Percentiles rank a stretch among this genome's conserved stretches.
Evolutionary conservation across 371 early-diverging fungal species (phyloP).

Genomic region (Actinomortierella ambigua): DNA sequence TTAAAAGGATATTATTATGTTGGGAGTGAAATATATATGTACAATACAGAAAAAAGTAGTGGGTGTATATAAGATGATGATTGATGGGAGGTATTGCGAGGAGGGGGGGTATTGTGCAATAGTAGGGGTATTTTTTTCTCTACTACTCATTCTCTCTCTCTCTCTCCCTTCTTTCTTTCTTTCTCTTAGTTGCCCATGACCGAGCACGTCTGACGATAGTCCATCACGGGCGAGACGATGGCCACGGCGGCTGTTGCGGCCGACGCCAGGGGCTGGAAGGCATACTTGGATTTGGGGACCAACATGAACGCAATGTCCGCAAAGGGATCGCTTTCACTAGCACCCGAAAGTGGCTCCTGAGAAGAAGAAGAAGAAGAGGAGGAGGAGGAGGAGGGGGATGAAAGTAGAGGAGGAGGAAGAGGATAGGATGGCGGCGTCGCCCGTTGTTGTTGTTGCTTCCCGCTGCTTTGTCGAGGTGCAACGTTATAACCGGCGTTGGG

Average conservation of each 20-base stretch:
- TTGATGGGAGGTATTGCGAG: too few relatives aligned
- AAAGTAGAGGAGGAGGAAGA: neutral
- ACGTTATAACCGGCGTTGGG: neutral
- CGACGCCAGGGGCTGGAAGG: constrained; percentile 30
- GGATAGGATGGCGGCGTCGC: neutral
- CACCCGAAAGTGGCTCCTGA: too few relatives aligned
- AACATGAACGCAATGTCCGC: constrained; percentile 31
- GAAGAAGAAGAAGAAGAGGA: neutral
- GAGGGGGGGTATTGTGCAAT: neutral
- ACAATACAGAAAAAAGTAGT: too few relatives aligned
- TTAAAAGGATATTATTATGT: too few relatives aligned
- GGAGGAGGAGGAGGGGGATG: neutral
- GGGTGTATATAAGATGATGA: too few relatives aligned
- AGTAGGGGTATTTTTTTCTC: neutral
- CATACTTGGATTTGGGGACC: constrained; percentile 30
- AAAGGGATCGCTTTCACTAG: constrained; percentile 9
- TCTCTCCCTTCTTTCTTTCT: too few relatives aligned
- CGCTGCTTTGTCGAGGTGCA: constrained; percentile 4
- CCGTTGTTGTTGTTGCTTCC: neutral
- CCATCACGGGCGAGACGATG: neutral
- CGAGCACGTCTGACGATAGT: neutral
- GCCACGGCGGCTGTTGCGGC: neutral
- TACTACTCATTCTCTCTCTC: too few relatives aligned
- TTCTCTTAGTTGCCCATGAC: neutral
- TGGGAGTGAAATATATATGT: too few relatives aligned